These are phyloP conservation scores for Kalaharituber pfeilii DNA, from an alignment of 2,329 filamentous ascomycete genomes.

Conservation along the genomic window DNA sequence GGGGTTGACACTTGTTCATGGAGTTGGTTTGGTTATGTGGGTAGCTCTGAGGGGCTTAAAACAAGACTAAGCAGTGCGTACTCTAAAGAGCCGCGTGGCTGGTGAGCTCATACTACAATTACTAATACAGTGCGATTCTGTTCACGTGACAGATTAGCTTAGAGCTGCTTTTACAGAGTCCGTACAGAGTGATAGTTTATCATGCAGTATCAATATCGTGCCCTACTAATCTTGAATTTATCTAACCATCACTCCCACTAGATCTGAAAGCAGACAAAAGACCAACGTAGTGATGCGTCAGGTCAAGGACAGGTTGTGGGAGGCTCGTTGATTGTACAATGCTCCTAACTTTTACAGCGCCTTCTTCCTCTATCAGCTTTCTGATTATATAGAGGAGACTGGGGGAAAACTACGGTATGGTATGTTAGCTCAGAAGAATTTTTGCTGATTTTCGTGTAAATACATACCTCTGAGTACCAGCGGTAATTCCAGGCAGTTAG, in stretches of 20 bases:
- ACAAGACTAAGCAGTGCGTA: no score
- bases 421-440: conserved; percentile 16
- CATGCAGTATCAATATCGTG: background rate
- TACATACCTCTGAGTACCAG: conserved; percentile 80
- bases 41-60: no score
- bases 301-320: conserved; percentile 77
- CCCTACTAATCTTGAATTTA: no score
- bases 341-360: conserved; percentile 88
- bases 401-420: conserved; percentile 56
- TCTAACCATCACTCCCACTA: conserved; percentile 46
- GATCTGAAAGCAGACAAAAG: conserved; percentile 89
- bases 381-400: conserved; percentile 74
- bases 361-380: conserved; percentile 90
- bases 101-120: background rate
- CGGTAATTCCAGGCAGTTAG: conserved; percentile 96
- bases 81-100: background rate
- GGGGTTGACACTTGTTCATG: no score
- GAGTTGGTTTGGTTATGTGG: background rate
- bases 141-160: no score
- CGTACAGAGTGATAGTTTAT: no score
- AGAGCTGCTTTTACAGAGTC: no score
- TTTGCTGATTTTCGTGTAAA: background rate
- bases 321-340: conserved; percentile 93
- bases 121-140: no score
- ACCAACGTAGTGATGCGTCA: conserved; percentile 91